Base-by-base conservation (phyloP, 1,284 basidiomycete species). In the Ustilago esculenta region DNA sequence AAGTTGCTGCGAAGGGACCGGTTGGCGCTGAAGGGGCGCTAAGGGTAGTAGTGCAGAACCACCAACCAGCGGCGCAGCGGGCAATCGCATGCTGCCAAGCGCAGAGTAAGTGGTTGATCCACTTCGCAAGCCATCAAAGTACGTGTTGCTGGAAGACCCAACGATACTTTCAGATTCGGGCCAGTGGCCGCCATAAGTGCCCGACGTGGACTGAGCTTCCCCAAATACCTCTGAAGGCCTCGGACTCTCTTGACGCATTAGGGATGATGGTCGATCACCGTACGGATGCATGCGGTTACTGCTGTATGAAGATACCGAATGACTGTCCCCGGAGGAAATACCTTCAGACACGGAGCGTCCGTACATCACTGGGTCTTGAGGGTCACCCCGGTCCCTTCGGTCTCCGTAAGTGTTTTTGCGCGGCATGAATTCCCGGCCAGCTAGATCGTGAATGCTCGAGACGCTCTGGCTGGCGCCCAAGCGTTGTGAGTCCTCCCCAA, bases 1-100 rank as follows among this genome's bases (percentile, higher is more conserved):
- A 2, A 58, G 46, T 12, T 65, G 61, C 15, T 65, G 61, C 20
- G 61, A 65, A 14, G 61, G 61, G 1, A 58, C 51, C 20, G 44
- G 44, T n/a, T 50, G 58, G 1, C 60, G 44, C n/a, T 49, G 50
- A 10, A 42, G 33, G 4, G 55, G 39, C 2, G 55, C 42, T 6
- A 58, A 46, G 0, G 55, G 27, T 11, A 58, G 17, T n/a, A 58
- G 12, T n/a, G n/a, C n/a, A 0, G 61, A 50, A 5, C 35, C 35
- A 9, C 29, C 45, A 34, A 58, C 27, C 36, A 57, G 11, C 4
- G 45, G 46, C 4, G 45, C 12, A 4, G 50, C 12, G 4, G 41
- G 24, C 21, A 54, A 5, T 4, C 55, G 45, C 5, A 25, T 17
- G 4, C 21, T 30, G 27, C 40, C 42, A 0, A 64, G 6, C 15